Conservation (phyloP, 495 filamentous ascomycete genomes). For the Daldinia loculata region DNA sequence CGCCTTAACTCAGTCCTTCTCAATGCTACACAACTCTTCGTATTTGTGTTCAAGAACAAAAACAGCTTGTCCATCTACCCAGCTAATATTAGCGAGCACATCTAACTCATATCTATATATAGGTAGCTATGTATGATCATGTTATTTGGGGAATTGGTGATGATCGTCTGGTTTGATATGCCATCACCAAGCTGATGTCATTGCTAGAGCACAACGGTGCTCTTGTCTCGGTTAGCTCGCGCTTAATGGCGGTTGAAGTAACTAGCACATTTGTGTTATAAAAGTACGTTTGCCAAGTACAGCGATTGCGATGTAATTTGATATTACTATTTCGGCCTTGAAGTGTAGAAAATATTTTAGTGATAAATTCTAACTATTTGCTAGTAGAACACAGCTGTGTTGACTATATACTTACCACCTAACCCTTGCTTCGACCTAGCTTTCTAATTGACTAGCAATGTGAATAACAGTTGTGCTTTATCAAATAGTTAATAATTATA, state of each 20-base stretch:
- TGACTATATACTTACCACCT: not conserved
- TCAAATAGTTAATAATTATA: not conserved
- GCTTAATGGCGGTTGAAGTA: not conserved
- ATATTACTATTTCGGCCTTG: not conserved
- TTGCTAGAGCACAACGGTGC: conserved; percentile 29
- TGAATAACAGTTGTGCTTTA: conserved; percentile 13
- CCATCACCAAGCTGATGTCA: not conserved
- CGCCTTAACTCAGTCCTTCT: too few relatives aligned
- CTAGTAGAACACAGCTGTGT: conserved; percentile 23
- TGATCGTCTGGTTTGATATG: not conserved
- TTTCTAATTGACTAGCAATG: not conserved
- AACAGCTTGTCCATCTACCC: not conserved
- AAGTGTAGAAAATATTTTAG: not conserved
- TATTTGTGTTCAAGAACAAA: not conserved
- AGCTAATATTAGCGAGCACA: not conserved
- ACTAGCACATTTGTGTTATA: not conserved
- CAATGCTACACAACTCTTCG: not conserved
- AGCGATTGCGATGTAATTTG: not conserved
- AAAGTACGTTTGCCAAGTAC: not conserved
- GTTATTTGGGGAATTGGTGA: not conserved
- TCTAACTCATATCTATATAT: not conserved
- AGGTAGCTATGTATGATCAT: not conserved
- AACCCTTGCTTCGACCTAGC: not conserved
- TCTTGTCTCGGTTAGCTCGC: conserved; percentile 5
- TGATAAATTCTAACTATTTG: not conserved